Evolutionary conservation across 495 filamentous ascomycete species (phyloP).

Genomic region (Ramalina intermedia): DNA sequence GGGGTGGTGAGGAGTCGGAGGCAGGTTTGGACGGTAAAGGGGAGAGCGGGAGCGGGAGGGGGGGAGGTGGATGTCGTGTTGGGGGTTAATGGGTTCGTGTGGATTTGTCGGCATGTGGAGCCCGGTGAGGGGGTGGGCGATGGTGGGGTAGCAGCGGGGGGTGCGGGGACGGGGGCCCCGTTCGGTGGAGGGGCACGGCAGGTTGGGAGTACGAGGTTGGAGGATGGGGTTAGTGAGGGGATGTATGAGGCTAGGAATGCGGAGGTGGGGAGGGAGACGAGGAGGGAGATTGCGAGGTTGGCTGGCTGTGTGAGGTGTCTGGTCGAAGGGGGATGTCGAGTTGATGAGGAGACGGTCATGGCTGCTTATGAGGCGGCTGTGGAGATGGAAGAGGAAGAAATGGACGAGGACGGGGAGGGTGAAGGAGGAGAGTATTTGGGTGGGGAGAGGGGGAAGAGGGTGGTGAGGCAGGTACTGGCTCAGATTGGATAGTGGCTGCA

Average conservation of each 20-base stretch:
- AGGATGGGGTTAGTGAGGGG: slow-evolving; percentile 58
- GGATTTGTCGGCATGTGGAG: slow-evolving; percentile 64
- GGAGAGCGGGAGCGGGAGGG: slow-evolving; percentile 41
- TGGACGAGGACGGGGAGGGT: slow-evolving; percentile 26
- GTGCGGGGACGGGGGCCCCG: slow-evolving; percentile 17
- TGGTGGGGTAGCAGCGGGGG: slow-evolving; percentile 19
- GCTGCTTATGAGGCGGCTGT: slow-evolving; percentile 66
- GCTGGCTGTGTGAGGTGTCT: slow-evolving; percentile 65
- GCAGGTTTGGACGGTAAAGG: slow-evolving; percentile 73
- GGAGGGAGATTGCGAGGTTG: slow-evolving; percentile 76
- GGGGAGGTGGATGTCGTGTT: slow-evolving; percentile 75
- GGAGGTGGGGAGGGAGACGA: slow-evolving; percentile 53
- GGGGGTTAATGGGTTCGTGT: slow-evolving; percentile 92
- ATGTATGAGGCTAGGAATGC: slow-evolving; percentile 92
- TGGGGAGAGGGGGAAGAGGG: slow-evolving; percentile 49
- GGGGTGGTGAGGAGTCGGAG: slow-evolving; percentile 68
- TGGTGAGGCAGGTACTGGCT: slow-evolving; percentile 45
- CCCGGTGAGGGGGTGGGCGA: slow-evolving; percentile 20
- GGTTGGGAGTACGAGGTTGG: slow-evolving; percentile 61
- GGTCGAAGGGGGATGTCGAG: slow-evolving; percentile 62
- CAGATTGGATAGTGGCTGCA: neutral
- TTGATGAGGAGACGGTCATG: slow-evolving; percentile 86
- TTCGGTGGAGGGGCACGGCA: slow-evolving; percentile 15
- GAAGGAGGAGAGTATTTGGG: slow-evolving; percentile 52
- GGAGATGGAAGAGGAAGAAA: slow-evolving; percentile 49